Base-by-base conservation (phyloP, 345 rosid species). In the Conringia planisiliqua region DNA sequence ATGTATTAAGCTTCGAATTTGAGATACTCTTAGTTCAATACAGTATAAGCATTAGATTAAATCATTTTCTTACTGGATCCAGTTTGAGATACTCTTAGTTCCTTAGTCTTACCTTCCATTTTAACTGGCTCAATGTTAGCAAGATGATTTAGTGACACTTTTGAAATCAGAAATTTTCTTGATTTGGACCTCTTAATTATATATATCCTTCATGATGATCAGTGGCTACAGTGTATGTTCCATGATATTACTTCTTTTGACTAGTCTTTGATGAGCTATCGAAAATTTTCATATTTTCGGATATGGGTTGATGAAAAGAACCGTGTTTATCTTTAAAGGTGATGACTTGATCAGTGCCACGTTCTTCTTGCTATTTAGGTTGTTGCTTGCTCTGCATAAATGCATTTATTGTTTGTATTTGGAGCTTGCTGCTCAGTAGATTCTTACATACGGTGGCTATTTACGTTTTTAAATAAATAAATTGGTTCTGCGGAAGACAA, bases 341-440 rank as follows among this genome's bases (percentile, higher is more conserved):
- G 20, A 24, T 73, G 66, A 36, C 18, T 74, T 44, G 59, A 63
- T 54, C 7, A 54, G 40, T 65, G 22, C 7, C 51, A 47, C 46
- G 22, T 3, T 12, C 35, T 24, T 10, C 55, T 39, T 27, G 43
- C 10, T 60, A 18, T 75, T 20, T 20, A 33, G 29, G 7, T 44
- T 56, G 8, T 63, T 73, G 48, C 10, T 43, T 20, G 10, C 59
- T 56, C 14, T 56, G 10, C 16, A 20, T 57, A 58, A n/a, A 27
- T 38, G 60, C 36, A 39, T 16, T 16, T 17, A 10, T 7, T 4
- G 10, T 47, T 36, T 46, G 39, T 70, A 3, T 3, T 1, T 11
- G 2, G 2, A 2, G 42, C 54, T 22, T 62, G 64, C 30, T 42
- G 35, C 32, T 68, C 4, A 16, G 59, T 57, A 51, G 52, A 22